Evolutionary conservation across 495 filamentous ascomycete species (phyloP).

Genomic region (Penicillium fimorum): DNA sequence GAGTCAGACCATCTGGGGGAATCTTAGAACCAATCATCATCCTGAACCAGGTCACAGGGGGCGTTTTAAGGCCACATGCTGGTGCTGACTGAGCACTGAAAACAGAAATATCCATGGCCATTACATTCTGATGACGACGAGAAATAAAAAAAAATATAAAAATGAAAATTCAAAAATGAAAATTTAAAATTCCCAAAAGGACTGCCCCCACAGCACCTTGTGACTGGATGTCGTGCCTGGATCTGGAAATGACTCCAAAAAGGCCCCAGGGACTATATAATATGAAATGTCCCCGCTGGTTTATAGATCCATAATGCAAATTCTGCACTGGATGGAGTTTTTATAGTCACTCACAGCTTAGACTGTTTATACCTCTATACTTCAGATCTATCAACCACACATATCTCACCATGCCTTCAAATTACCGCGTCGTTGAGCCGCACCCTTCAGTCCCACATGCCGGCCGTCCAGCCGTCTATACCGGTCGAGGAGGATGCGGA

Average conservation of each 20-base stretch:
- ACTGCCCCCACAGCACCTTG: conserved; percentile 17
- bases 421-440: conserved; percentile 75
- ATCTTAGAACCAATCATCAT: neutral
- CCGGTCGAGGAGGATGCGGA: conserved; percentile 84
- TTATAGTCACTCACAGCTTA: conserved; percentile 23
- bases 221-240: conserved; percentile 33
- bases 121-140: conserved; percentile 19
- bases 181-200: conserved; percentile 8
- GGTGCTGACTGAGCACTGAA: conserved; percentile 18
- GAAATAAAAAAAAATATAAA: conserved; percentile 21
- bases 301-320: conserved; percentile 3
- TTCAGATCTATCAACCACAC: conserved; percentile 9
- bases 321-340: conserved; percentile 19
- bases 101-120: neutral
- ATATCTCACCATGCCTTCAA: conserved; percentile 34
- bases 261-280: conserved; percentile 8
- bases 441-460: conserved; percentile 68
- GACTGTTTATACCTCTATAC: conserved; percentile 13
- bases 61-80: neutral
- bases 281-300: conserved; percentile 4
- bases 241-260: conserved; percentile 14
- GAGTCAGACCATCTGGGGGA: neutral
- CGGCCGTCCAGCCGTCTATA: conserved; percentile 61
- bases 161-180: conserved; percentile 16
- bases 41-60: neutral